Evolutionary conservation across 257 asterid species (phyloP).

Genomic region (Solanum ossicruentum): DNA sequence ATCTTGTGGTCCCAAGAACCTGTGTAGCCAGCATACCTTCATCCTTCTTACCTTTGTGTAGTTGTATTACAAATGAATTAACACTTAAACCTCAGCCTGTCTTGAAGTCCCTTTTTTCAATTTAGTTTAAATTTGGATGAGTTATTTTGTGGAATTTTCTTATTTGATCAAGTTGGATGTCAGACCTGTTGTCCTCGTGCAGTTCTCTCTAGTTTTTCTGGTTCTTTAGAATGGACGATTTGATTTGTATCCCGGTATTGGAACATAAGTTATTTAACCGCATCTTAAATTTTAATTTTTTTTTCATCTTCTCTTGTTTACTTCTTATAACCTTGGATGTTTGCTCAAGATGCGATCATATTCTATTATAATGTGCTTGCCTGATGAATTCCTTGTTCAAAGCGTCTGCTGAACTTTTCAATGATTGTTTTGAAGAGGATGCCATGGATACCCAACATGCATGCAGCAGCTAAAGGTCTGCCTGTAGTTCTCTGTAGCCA

Average conservation of each 20-base stretch:
- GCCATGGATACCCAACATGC: not conserved
- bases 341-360: not conserved
- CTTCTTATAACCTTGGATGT: not conserved
- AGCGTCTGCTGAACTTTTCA: not conserved
- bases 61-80: slow-evolving; percentile 36
- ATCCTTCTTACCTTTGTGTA: slow-evolving; percentile 25
- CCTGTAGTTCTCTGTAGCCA: not conserved
- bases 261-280: not conserved
- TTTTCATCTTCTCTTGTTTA: not conserved
- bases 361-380: not conserved
- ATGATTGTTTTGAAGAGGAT: not conserved
- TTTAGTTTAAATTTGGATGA: not conserved
- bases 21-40: slow-evolving; percentile 35
- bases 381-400: not conserved
- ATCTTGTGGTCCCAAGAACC: slow-evolving; percentile 67
- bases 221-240: not conserved
- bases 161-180: not conserved
- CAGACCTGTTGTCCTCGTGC: slow-evolving; percentile 6
- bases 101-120: not conserved
- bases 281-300: not conserved
- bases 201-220: not conserved
- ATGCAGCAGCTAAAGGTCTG: not conserved
- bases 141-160: not conserved
- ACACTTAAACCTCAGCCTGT: slow-evolving; percentile 26
- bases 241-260: not conserved